Evolutionary conservation across 768 basidiomycete species (phyloP), one percentile per base, ranked within the genome.

Genomic region (Sporobolomyces phaffii): DNA sequence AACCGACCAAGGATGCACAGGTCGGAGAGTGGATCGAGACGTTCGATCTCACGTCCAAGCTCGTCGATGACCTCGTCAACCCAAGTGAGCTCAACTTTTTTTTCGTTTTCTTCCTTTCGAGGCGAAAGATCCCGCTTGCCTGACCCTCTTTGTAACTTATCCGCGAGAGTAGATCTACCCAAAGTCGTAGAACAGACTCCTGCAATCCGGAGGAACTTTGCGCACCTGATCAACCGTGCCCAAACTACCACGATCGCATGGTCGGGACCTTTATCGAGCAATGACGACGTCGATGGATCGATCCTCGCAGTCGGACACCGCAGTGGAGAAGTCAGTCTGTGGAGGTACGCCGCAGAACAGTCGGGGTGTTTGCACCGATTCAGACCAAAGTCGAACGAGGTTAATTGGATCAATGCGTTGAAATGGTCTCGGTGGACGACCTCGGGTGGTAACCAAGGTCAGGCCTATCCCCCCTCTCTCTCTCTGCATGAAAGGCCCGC

Each of bases 11-110:
- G 26, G 57, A 70, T 20, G 41, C 52, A 3, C 9, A 15, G 24
- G 54, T 34, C 22, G 69, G 65, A 2, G 64, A 60, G 8, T 70
- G n/a, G n/a, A n/a, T n/a, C n/a, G n/a, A 70, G 69, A 41, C 41
- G 2, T 66, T 44, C 53, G 69, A 70, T 43, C 2, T 70, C 20
- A 70, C 65, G 18, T 26, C 57, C 0, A 5, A 1, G 0, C 58
- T 70, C 15, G 34, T 54, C 26, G 2, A 28, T 1, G 31, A 49
- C 7, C 11, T 43, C n/a, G 38, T 56, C 28, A 15, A 48, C 43
- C 60, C 9, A 17, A 33, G 15, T 52, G 38, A 54, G 22, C 20
- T 33, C 54, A 20, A n/a, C 38, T 34, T 51, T n/a, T 14, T n/a
- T 22, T 2, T 48, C n/a, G 29, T 13, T 22, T 34, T n/a, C 26